These are phyloP conservation scores for Calonectria pseudoreteaudii DNA, from an alignment of 2,329 filamentous ascomycete genomes.

Conservation along the genomic window DNA sequence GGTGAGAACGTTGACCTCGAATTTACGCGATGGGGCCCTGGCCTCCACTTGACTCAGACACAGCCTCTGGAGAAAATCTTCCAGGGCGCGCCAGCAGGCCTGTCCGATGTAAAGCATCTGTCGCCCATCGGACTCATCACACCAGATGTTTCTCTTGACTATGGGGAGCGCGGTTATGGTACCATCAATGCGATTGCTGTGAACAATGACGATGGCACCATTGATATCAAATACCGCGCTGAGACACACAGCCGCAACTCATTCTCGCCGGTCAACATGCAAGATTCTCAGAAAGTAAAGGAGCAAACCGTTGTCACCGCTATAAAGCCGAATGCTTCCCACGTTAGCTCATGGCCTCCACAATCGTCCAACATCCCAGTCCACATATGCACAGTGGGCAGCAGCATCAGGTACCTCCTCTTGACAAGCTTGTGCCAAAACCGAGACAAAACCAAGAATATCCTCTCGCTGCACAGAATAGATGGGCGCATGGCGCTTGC, in stretches of 20 bases:
- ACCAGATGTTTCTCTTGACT: not conserved
- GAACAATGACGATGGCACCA: not conserved
- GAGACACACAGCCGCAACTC: not conserved
- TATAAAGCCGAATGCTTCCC: not conserved
- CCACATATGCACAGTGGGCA: not conserved
- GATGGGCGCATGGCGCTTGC: not conserved
- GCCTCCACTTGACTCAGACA: not conserved
- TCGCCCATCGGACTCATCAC: not conserved
- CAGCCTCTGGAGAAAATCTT: constrained; percentile 1
- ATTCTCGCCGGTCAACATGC: not conserved
- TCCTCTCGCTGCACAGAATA: not conserved
- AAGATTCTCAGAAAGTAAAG: not conserved
- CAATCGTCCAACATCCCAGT: not conserved
- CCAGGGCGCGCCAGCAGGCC: not conserved
- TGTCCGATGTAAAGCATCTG: not conserved
- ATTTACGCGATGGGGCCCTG: constrained; percentile 7
- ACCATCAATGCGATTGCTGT: constrained; percentile 4
- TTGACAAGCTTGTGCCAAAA: not conserved
- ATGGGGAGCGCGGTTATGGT: not conserved
- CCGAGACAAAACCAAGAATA: not conserved
- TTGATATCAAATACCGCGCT: constrained; percentile 11
- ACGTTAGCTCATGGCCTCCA: not conserved
- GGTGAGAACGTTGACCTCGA: not conserved
- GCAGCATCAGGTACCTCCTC: not conserved
- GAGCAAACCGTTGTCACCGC: constrained; percentile 1